Percentiles rank a stretch among this genome's conserved stretches.
phyloP scores from a whole-genome alignment of 768 basidiomycete species.

The Boletus edulis region DNA sequence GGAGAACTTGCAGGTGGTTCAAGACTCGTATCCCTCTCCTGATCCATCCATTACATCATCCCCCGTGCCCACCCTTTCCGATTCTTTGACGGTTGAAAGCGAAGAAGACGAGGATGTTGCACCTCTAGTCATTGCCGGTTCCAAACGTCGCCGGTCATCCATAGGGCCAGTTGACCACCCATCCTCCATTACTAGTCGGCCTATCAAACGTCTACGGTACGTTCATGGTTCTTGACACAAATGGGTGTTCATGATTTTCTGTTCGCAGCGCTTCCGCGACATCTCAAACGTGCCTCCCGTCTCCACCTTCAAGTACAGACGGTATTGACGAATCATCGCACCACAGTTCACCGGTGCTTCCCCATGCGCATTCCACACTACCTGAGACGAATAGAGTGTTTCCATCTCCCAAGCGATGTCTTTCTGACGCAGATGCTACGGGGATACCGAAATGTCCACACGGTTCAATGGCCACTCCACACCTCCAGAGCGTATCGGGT shows the following conservation, averaged over 20 bases:
- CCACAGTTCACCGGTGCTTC: neutral
- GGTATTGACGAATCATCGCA: neutral
- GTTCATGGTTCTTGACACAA: neutral
- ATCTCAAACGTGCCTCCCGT: constrained; percentile 7
- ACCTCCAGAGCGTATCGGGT: constrained; percentile 32
- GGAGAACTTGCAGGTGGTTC: neutral
- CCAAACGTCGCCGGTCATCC: constrained; percentile 19
- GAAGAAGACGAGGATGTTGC: constrained; percentile 13
- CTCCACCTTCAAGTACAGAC: constrained; percentile 12
- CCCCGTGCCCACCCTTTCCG: constrained; percentile 8
- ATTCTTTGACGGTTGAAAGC: constrained; percentile 10
- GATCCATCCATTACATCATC: constrained; percentile 3
- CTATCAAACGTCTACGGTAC: constrained; percentile 26
- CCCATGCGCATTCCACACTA: neutral
- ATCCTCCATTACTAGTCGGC: neutral
- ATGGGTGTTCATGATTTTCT: fast-evolving
- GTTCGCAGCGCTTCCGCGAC: neutral
- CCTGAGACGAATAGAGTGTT: neutral
- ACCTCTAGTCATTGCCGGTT: constrained; percentile 16
- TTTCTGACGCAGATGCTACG: constrained; percentile 32
- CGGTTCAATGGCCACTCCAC: constrained; percentile 12
- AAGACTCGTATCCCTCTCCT: constrained; percentile 18
- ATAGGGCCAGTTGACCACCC: neutral
- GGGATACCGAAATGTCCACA: constrained; percentile 29
- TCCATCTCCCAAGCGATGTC: constrained; percentile 34